Evolutionary conservation across 345 rosid species (phyloP).

Genomic region (Syzygium jambos): DNA sequence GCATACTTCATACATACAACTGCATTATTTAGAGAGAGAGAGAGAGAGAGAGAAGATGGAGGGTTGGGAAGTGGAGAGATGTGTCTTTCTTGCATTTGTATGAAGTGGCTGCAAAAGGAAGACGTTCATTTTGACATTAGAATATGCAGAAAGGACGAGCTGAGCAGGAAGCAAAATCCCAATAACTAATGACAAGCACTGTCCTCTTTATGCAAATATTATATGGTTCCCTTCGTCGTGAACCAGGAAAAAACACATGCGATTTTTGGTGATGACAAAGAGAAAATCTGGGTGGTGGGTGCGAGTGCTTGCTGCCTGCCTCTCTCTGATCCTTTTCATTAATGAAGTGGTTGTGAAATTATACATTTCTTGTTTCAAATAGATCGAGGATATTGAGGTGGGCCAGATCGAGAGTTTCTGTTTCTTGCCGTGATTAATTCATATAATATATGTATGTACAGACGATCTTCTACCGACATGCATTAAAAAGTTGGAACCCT

Average conservation of each 20-base stretch:
- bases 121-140: not conserved
- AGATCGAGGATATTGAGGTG: not conserved
- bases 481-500: not conserved
- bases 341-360: not conserved
- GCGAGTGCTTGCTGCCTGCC: not conserved
- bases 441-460: not conserved
- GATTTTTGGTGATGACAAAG: not conserved
- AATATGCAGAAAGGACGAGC: slow-evolving; percentile 6
- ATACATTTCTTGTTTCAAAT: not conserved
- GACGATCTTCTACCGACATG: not conserved
- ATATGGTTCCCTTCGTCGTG: not conserved
- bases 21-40: not conserved
- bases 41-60: not conserved
- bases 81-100: slow-evolving; percentile 2
- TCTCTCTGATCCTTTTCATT: not conserved
- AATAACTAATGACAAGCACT: not conserved
- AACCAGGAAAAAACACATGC: not conserved
- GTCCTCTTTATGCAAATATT: not conserved
- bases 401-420: not conserved
- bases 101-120: slow-evolving; percentile 14
- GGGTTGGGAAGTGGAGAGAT: not conserved
- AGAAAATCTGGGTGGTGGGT: not conserved
- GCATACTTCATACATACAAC: not conserved
- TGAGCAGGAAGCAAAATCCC: not conserved
- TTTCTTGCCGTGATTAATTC: not conserved